Evolutionary conservation across 176 grass and related monocot species (phyloP).

Genomic region (Ananas comosus): DNA sequence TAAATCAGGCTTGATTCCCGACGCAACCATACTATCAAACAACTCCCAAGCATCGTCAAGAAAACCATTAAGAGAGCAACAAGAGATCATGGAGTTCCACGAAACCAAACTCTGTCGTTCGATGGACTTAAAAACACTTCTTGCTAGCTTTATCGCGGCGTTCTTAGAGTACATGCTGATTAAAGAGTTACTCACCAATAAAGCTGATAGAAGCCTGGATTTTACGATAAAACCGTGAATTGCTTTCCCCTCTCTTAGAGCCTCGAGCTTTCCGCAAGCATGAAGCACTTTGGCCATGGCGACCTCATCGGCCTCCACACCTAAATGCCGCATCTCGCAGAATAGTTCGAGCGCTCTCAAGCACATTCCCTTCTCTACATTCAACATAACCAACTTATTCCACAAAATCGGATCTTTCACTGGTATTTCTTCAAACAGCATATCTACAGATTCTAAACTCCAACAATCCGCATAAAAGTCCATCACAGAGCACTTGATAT

Average conservation of each 20-base stretch:
- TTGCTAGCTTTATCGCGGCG: constrained; percentile 33
- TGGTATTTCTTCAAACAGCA: constrained; percentile 32
- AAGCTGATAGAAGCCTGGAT: constrained; percentile 20
- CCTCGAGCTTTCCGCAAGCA: constrained; percentile 47
- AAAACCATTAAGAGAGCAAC: constrained; percentile 60
- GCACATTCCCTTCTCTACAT: constrained; percentile 44
- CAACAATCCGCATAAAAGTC: constrained; percentile 52
- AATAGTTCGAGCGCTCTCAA: constrained; percentile 39
- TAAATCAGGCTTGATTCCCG: constrained; percentile 38
- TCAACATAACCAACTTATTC: constrained; percentile 66
- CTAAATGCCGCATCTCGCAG: constrained; percentile 40
- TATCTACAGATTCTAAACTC: constrained; percentile 17
- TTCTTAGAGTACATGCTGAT: constrained; percentile 86
- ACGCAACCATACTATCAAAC: constrained; percentile 32
- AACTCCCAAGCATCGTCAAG: constrained; percentile 60
- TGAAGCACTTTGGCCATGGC: constrained; percentile 56
- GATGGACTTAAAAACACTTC: constrained; percentile 35
- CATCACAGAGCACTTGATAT: constrained; percentile 52
- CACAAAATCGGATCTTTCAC: constrained; percentile 48
- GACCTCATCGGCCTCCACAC: constrained; percentile 51
- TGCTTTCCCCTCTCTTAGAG: constrained; percentile 32
- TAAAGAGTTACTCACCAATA: constrained; percentile 62
- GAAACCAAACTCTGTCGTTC: constrained; percentile 27
- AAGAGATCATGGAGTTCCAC: constrained; percentile 77
- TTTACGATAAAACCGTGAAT: constrained; percentile 48